Evolutionary conservation across 2,329 filamentous ascomycete species (phyloP).

Genomic region (Dichotomopilus funicola): DNA sequence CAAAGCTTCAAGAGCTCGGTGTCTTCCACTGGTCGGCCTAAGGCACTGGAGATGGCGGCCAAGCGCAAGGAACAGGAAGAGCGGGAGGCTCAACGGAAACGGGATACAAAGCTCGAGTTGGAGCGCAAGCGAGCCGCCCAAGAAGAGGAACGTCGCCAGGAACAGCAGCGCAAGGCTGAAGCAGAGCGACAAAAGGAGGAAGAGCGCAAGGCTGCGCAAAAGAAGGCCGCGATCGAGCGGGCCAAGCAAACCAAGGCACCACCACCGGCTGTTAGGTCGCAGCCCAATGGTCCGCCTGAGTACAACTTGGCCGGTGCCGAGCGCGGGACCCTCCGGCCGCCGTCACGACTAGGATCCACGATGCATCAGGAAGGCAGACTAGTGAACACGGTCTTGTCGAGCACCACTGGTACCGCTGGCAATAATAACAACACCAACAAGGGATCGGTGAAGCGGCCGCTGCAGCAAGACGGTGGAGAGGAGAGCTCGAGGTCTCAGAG

Average conservation of each 20-base stretch:
- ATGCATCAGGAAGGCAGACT: conserved; percentile 55
- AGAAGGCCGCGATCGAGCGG: conserved; percentile 55
- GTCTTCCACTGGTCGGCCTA: conserved; percentile 59
- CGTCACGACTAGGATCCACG: conserved; percentile 54
- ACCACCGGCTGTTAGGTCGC: conserved; percentile 51
- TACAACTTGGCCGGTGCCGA: conserved; percentile 29
- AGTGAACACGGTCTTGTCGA: conserved; percentile 52
- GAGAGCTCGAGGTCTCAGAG: conserved; percentile 42
- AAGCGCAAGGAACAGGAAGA: conserved; percentile 84
- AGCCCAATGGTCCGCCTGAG: conserved; percentile 47
- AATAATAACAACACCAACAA: conserved; percentile 35
- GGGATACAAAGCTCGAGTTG: conserved; percentile 72
- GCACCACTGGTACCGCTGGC: conserved; percentile 39
- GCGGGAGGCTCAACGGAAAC: conserved; percentile 68
- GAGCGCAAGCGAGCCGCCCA: conserved; percentile 68
- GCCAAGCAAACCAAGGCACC: conserved; percentile 59
- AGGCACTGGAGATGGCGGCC: conserved; percentile 67
- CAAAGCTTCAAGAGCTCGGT: conserved; percentile 59
- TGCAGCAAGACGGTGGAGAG: conserved; percentile 58
- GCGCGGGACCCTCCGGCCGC: conserved; percentile 37
- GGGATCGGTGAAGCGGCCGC: conserved; percentile 65
- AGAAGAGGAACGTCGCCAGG: conserved; percentile 57
- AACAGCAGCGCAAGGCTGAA: conserved; percentile 54
- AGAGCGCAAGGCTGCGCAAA: conserved; percentile 48
- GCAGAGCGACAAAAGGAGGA: conserved; percentile 55